These are phyloP conservation scores for Globisporangium middletonii DNA, from an alignment of 352 stramenopile genomes.

Conservation along the genomic window DNA sequence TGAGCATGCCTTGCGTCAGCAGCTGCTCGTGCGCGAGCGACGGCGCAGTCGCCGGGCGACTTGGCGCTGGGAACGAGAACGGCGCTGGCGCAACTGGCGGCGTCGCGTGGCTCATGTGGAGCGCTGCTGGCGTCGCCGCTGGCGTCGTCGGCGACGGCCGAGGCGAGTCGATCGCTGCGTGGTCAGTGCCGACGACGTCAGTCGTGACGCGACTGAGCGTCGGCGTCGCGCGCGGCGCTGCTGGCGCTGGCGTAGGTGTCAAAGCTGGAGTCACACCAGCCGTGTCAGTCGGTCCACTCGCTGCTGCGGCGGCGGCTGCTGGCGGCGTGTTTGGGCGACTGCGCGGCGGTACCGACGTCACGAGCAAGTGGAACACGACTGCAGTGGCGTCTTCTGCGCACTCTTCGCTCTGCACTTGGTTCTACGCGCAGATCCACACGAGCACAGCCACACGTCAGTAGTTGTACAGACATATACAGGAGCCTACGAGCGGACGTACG, in stretches of 20 bases:
- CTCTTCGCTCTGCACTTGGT: constrained; percentile 30
- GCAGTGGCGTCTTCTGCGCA: constrained; percentile 20
- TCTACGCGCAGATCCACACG: constrained; percentile 10
- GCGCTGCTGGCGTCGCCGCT: background rate
- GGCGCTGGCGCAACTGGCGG: constrained; percentile 1
- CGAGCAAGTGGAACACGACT: constrained; percentile 73
- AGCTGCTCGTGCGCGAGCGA: constrained; percentile 19
- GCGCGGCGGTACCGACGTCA: constrained; percentile 25
- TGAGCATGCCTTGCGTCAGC: constrained; percentile 54
- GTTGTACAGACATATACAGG: too few species aligned
- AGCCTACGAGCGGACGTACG: constrained; percentile 1
- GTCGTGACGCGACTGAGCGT: constrained; percentile 2
- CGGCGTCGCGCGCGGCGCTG: background rate
- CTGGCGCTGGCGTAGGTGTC: background rate
- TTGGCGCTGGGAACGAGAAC: constrained; percentile 3
- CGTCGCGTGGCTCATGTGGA: too few species aligned
- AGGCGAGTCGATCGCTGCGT: constrained; percentile 11
- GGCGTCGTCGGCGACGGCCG: background rate
- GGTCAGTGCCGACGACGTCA: background rate
- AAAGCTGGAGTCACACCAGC: background rate
- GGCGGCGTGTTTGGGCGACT: constrained; percentile 17
- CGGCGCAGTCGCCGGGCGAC: constrained; percentile 12
- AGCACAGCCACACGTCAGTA: background rate
- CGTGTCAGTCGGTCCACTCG: too few species aligned
- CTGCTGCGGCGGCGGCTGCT: background rate